phyloP scores from a whole-genome alignment of 805 yeast genomes.

The Cyberlindnera sargentensis region DNA sequence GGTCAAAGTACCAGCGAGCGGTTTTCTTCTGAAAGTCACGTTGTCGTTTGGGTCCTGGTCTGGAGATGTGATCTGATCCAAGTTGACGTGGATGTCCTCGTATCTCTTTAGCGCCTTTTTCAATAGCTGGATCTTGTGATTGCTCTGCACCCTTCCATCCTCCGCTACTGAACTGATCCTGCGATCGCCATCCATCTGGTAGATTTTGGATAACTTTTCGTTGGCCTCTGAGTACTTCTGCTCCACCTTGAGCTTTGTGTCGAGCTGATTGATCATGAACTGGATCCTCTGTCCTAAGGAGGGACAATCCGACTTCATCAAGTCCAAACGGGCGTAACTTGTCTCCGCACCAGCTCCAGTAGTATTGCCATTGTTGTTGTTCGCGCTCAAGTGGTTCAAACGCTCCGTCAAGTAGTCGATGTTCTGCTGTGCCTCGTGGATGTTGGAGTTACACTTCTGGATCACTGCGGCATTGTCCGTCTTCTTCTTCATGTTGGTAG shows the following conservation, averaged over 20 bases:
- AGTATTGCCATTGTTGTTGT: slow-evolving; percentile 2
- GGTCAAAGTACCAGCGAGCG: slow-evolving; percentile 72
- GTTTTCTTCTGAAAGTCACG: slow-evolving; percentile 71
- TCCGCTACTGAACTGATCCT: slow-evolving; percentile 82
- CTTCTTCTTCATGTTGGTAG: slow-evolving; percentile 68
- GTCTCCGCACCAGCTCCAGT: slow-evolving; percentile 23
- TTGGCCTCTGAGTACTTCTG: slow-evolving; percentile 90
- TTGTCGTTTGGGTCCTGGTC: slow-evolving; percentile 49
- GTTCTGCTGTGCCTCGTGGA: slow-evolving; percentile 86
- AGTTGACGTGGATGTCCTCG: slow-evolving; percentile 75
- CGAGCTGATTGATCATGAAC: slow-evolving; percentile 90
- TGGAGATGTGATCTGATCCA: slow-evolving; percentile 45
- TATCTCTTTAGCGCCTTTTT: slow-evolving; percentile 80
- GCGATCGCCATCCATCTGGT: slow-evolving; percentile 87
- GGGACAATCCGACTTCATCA: slow-evolving; percentile 89
- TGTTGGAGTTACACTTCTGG: slow-evolving; percentile 83
- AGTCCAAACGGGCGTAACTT: slow-evolving; percentile 61
- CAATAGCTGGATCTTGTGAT: slow-evolving; percentile 76
- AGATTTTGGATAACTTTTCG: slow-evolving; percentile 79
- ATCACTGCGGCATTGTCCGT: slow-evolving; percentile 79
- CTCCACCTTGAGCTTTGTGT: slow-evolving; percentile 90
- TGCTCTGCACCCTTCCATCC: slow-evolving; percentile 77
- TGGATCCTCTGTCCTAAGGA: slow-evolving; percentile 92
- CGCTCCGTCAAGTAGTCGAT: slow-evolving; percentile 82
- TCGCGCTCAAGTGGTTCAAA: slow-evolving; percentile 46